Evolutionary conservation across 106 monocot genomes (phyloP).

Genomic region (Dendrobium huoshanense): DNA sequence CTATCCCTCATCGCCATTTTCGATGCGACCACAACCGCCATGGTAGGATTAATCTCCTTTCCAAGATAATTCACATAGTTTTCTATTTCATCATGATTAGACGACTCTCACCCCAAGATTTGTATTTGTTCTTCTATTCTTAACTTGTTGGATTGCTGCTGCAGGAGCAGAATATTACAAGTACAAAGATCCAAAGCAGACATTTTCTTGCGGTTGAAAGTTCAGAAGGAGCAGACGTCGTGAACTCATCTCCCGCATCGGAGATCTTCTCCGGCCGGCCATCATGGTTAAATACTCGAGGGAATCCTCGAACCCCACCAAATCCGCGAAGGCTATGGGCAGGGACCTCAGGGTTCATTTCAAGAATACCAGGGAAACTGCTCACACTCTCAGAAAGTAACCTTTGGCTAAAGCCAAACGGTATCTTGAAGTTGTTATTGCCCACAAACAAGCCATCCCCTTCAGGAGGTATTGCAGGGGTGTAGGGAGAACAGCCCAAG

Average conservation of each 20-base stretch:
- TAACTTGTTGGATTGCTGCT: no score
- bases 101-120: no score
- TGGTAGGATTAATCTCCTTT: no score
- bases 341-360: conserved; percentile 3
- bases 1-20: no score
- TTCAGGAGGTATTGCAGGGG: conserved; percentile 35
- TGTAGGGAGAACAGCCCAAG: conserved; percentile 43
- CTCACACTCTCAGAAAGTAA: conserved; percentile 31
- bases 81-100: no score
- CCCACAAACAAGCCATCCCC: conserved; percentile 43
- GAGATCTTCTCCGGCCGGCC: background rate
- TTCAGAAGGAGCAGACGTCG: background rate
- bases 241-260: background rate
- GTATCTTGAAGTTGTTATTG: conserved; percentile 44
- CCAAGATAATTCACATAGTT: no score
- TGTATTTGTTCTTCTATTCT: no score
- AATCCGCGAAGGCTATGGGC: conserved; percentile 6
- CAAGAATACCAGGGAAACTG: conserved; percentile 43
- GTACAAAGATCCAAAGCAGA: no score
- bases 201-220: background rate
- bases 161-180: no score
- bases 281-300: conserved; percentile 2
- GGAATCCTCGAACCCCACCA: background rate
- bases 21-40: no score
- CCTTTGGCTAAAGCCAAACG: conserved; percentile 35